phyloP scores from a whole-genome alignment of 495 filamentous ascomycete genomes.

The Aspergillus ostianus region DNA sequence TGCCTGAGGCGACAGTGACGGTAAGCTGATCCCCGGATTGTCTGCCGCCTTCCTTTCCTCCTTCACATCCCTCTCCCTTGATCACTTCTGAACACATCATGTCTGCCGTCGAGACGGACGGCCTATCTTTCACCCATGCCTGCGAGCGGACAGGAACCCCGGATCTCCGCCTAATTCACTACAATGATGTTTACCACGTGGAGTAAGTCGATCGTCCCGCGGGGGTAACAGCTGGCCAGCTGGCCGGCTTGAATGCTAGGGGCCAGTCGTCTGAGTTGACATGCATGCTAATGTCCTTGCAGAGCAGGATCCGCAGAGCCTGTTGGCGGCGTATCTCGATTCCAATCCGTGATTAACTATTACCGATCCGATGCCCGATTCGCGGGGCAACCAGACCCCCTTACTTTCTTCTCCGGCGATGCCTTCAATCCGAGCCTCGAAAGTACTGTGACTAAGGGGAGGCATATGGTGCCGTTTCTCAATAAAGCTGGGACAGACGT shows the following conservation, averaged over 20 bases:
- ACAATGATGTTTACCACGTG: slow-evolving; percentile 91
- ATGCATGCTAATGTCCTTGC: neutral
- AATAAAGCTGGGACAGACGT: slow-evolving; percentile 74
- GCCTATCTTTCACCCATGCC: slow-evolving; percentile 50
- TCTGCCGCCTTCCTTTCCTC: slow-evolving; percentile 4
- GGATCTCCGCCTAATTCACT: slow-evolving; percentile 79
- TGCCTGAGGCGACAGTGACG: neutral
- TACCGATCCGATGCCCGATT: slow-evolving; percentile 63
- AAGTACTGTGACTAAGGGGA: slow-evolving; percentile 80
- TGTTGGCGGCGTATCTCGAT: slow-evolving; percentile 73
- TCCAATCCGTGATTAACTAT: slow-evolving; percentile 72
- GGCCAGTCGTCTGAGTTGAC: neutral
- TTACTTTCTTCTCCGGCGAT: slow-evolving; percentile 89
- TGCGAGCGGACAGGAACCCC: slow-evolving; percentile 55
- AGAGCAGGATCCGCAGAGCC: slow-evolving; percentile 71
- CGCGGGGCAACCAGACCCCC: slow-evolving; percentile 56
- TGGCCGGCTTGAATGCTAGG: no score
- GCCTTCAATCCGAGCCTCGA: slow-evolving; percentile 89
- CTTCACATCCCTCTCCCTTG: slow-evolving; percentile 11
- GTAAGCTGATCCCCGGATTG: neutral
- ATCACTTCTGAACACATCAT: slow-evolving; percentile 20
- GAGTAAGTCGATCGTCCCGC: slow-evolving; percentile 46
- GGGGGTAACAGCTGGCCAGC: neutral
- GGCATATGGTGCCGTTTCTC: slow-evolving; percentile 86
- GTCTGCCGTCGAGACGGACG: slow-evolving; percentile 32